These are phyloP conservation scores for Mortierella sp. DNA, from an alignment of 371 early-diverging fungal species.

Conservation along the genomic window DNA sequence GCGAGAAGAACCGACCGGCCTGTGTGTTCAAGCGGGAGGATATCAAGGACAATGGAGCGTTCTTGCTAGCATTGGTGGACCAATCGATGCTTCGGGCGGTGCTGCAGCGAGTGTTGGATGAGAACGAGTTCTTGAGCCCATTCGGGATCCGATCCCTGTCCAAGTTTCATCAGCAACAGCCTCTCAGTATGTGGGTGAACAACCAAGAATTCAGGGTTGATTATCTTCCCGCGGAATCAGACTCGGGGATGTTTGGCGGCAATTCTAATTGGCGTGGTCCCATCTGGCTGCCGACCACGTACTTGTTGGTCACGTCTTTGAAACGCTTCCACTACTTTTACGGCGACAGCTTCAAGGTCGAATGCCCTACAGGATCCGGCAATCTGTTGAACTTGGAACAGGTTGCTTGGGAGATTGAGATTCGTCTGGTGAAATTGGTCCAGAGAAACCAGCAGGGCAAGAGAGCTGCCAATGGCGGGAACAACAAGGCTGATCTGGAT, in stretches of 20 bases:
- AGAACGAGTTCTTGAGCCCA: conserved; percentile 57
- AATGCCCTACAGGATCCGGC: conserved; percentile 48
- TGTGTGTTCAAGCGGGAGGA: conserved; percentile 42
- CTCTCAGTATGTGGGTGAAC: conserved; percentile 53
- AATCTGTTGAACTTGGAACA: conserved; percentile 33
- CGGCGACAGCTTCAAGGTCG: conserved; percentile 45
- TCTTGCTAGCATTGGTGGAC: conserved; percentile 55
- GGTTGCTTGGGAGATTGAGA: conserved; percentile 46
- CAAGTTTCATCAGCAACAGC: conserved; percentile 54
- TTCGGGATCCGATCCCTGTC: conserved; percentile 57
- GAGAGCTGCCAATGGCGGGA: conserved; percentile 54
- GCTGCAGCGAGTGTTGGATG: conserved; percentile 54
- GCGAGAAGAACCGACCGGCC: conserved; percentile 33
- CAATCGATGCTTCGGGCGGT: conserved; percentile 50
- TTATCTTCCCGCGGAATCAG: conserved; percentile 56
- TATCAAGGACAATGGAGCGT: conserved; percentile 41
- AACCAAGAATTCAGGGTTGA: conserved; percentile 56
- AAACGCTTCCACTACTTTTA: conserved; percentile 53
- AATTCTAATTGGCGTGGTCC: conserved; percentile 54
- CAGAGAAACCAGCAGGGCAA: conserved; percentile 33
- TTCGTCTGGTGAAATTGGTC: conserved; percentile 32
- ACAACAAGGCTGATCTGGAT: conserved; percentile 36
- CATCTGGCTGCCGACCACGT: conserved; percentile 47
- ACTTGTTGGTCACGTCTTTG: conserved; percentile 25
- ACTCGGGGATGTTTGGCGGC: conserved; percentile 54